Conservation (phyloP, 2,329 filamentous ascomycete genomes). For the Claviceps arundinis region DNA sequence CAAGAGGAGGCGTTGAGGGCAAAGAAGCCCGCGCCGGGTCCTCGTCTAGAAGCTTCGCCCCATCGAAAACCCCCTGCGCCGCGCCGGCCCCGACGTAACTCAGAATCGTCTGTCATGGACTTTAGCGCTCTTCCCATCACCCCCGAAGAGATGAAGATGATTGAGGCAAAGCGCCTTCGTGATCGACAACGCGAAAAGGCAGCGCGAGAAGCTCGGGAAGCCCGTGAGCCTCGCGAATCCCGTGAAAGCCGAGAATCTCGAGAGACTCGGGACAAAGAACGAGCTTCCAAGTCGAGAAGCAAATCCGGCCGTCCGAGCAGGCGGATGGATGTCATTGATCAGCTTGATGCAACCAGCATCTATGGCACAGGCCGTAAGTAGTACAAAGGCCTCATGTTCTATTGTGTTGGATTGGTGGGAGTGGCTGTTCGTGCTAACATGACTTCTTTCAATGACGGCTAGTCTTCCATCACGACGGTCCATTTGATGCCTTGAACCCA, state of each 20-base stretch:
- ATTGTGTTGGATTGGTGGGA: background rate
- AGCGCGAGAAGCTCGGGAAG: constrained; percentile 6
- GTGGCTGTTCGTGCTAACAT: background rate
- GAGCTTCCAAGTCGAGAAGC: constrained; percentile 29
- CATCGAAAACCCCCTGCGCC: constrained; percentile 22
- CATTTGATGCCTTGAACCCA: constrained; percentile 91
- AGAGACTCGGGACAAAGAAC: constrained; percentile 28
- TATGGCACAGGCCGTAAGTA: constrained; percentile 79
- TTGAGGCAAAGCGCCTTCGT: constrained; percentile 20
- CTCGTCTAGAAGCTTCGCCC: constrained; percentile 21
- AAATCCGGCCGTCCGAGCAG: constrained; percentile 33
- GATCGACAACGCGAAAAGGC: constrained; percentile 11
- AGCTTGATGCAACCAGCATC: constrained; percentile 90
- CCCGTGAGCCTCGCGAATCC: constrained; percentile 17
- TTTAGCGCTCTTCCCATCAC: constrained; percentile 42
- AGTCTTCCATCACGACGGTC: constrained; percentile 97
- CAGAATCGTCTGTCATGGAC: constrained; percentile 61
- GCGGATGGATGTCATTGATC: constrained; percentile 82
- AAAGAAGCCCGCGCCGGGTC: constrained; percentile 22
- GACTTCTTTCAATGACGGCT: background rate
- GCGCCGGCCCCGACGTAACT: constrained; percentile 56
- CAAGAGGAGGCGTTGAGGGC: constrained; percentile 49
- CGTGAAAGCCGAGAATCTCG: constrained; percentile 35
- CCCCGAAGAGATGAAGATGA: constrained; percentile 34
- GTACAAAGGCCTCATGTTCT: background rate